Conservation (phyloP, 306 rosid species). For the Potentilla sterilis region DNA sequence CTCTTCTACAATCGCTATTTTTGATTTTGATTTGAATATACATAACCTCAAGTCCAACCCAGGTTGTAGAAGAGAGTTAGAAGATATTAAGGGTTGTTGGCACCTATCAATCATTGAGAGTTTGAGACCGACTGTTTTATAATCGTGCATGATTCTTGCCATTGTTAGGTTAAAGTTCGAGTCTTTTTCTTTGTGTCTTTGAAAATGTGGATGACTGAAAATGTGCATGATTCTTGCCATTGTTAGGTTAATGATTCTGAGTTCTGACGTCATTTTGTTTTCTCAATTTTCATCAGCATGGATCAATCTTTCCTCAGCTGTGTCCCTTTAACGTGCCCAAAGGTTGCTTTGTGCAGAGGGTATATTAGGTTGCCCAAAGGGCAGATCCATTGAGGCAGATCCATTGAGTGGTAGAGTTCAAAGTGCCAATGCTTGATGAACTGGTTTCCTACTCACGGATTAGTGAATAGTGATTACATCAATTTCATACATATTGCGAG, state of each 20-base stretch:
- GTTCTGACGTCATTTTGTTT: background rate
- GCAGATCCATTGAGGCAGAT: background rate
- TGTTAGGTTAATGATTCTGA: no score
- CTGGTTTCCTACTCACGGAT: background rate
- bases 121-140: background rate
- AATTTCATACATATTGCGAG: background rate
- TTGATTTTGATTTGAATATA: background rate
- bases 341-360: background rate
- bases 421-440: background rate
- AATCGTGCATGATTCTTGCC: background rate
- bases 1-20: no score
- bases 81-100: background rate
- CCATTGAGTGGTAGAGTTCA: background rate
- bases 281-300: background rate
- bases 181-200: background rate
- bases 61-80: background rate
- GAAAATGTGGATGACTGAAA: background rate
- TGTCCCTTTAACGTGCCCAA: conserved; percentile 6
- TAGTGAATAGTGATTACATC: background rate
- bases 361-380: background rate
- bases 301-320: background rate
- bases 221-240: no score
- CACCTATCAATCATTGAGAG: background rate
- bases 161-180: background rate
- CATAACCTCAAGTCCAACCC: background rate